Evolutionary conservation across 202 grass and related monocot genomes (phyloP).

Genomic region (Hordeum pubiflorum): DNA sequence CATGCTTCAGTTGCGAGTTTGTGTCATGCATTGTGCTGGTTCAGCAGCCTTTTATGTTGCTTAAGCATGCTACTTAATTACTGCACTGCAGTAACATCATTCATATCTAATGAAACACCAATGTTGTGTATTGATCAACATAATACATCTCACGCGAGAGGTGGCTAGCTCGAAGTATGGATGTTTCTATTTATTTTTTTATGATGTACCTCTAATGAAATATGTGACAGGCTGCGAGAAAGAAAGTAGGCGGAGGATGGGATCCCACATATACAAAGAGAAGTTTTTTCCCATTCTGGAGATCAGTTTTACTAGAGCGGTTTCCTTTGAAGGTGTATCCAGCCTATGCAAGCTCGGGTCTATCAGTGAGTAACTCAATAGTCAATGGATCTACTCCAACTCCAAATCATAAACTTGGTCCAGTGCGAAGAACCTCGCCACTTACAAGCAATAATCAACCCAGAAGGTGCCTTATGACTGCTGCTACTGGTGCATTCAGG

Average conservation of each 20-base stretch:
- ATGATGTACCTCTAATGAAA: background rate
- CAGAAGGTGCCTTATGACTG: background rate
- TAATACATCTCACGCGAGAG: background rate
- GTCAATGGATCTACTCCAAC: background rate
- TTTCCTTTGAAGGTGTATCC: conserved; percentile 6
- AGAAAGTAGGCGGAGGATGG: background rate
- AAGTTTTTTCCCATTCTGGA: conserved; percentile 16
- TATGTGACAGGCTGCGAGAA: background rate
- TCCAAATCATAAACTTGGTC: background rate
- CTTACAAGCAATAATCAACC: background rate
- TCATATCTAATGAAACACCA: background rate
- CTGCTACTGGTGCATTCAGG: background rate
- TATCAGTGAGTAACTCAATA: background rate
- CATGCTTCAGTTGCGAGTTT: background rate
- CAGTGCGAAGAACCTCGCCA: background rate
- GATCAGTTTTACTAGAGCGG: background rate
- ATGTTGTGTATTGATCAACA: background rate
- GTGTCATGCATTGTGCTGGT: background rate
- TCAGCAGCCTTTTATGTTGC: background rate
- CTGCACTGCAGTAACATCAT: background rate
- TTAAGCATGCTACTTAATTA: background rate
- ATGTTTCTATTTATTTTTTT: background rate
- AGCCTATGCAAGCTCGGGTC: background rate
- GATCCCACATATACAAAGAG: background rate
- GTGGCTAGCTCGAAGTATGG: background rate